Evolutionary conservation across 495 filamentous ascomycete genomes (phyloP), one percentile per base, ranked within the genome.

Genomic region (Talaromyces wortmannii): DNA sequence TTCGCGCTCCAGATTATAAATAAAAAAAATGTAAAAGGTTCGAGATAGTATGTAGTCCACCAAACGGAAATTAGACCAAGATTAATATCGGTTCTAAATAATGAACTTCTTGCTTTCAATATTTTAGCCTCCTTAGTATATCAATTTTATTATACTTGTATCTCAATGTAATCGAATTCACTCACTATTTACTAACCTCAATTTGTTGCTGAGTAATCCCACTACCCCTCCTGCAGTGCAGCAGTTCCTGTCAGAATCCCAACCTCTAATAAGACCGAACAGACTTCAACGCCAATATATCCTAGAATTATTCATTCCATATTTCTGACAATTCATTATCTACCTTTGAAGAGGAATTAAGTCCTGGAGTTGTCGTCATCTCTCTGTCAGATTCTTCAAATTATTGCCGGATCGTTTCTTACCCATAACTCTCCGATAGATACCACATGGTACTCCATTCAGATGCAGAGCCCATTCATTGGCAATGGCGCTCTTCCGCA

Each of bases 401-500:
- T 36, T 36, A 12, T 36, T 36, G 12, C 33, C 33, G 12, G 33
- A 36, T 36, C 6, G 6, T 36, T 36, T 36, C 33, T 12, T 36
- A 6, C 33, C 12, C 33, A 36, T 12, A 36, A 36, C 33, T 12
- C 33, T 36, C 33, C n/a, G n/a, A 13, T 40, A 13, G 36, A 40
- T 40, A 40, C 36, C 8, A 40, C 13, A 40, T 40, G 36, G 36
- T 5, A 40, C 36, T 40, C 36, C 36, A 40, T 40, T 40, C 36
- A 13, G 36, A 40, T 5, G 5, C 36, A 40, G 36, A 5, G 8
- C 13, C 36, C 36, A 13, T 13, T 10, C 36, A 40, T 40, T 40
- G 36, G 36, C 43, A 36, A 61, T 66, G 63, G 62, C 62, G 61
- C n/a, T 67, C 64, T 8, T 67, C 59, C 30, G 46, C 53, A 1